Evolutionary conservation across 106 monocot genomes (phyloP).

Genomic region (Platanthera zijinensis): DNA sequence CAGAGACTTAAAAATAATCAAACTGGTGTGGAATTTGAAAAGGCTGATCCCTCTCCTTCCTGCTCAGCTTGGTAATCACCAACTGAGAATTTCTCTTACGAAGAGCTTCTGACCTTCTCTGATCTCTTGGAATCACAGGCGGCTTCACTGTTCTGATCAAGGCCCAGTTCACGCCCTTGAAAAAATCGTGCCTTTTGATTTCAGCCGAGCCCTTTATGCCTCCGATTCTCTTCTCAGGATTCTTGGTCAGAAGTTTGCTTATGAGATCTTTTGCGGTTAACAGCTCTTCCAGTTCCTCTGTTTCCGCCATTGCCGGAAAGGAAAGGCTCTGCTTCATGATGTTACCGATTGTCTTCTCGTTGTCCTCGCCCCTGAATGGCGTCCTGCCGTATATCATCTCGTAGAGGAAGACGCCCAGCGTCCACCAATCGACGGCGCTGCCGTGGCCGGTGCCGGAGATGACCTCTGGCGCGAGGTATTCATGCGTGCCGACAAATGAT

Average conservation of each 20-base stretch:
- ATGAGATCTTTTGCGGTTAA: slow-evolving; percentile 60
- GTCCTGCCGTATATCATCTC: slow-evolving; percentile 79
- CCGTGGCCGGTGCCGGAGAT: slow-evolving; percentile 81
- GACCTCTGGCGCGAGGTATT: slow-evolving; percentile 96
- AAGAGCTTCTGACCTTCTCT: slow-evolving; percentile 10
- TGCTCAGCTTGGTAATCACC: slow-evolving; percentile 15
- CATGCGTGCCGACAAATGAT: slow-evolving; percentile 92
- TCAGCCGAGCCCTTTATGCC: slow-evolving; percentile 62
- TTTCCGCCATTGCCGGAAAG: slow-evolving; percentile 25
- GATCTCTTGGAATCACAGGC: slow-evolving; percentile 49
- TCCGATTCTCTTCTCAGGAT: slow-evolving; percentile 77
- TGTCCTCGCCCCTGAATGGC: slow-evolving; percentile 85
- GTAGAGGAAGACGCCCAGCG: slow-evolving; percentile 83
- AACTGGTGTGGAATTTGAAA: slow-evolving; percentile 24
- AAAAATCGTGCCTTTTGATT: slow-evolving; percentile 84
- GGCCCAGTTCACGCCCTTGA: slow-evolving; percentile 82
- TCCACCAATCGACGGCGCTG: slow-evolving; percentile 94
- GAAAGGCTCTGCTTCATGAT: slow-evolving; percentile 65
- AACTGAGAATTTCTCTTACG: not conserved
- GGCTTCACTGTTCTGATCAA: slow-evolving; percentile 72
- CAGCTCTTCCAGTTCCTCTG: slow-evolving; percentile 43
- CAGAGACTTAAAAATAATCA: slow-evolving; percentile 39
- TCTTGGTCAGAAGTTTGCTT: slow-evolving; percentile 61
- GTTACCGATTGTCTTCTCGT: slow-evolving; percentile 77
- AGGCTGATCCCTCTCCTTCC: slow-evolving; percentile 25